Evolutionary conservation across 306 rosid species (phyloP).

Genomic region (Sicyos baderoa): DNA sequence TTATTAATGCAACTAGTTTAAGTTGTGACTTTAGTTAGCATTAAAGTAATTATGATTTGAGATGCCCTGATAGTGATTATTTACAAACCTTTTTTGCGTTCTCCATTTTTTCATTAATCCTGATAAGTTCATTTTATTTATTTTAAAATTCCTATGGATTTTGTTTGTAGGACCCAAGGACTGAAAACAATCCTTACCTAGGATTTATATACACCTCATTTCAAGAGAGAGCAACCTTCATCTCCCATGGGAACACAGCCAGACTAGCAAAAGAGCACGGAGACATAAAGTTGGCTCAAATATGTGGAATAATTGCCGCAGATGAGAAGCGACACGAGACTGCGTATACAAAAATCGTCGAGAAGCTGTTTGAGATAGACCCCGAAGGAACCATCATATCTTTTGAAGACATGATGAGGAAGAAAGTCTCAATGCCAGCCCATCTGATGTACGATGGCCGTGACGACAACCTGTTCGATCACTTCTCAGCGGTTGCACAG

Average conservation of each 20-base stretch:
- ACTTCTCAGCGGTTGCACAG: slow-evolving; percentile 75
- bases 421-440: slow-evolving; percentile 84
- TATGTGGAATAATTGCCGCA: slow-evolving; percentile 77
- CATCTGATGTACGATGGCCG: slow-evolving; percentile 85
- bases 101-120: background rate
- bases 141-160: background rate
- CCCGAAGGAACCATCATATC: slow-evolving; percentile 65
- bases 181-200: slow-evolving; percentile 83
- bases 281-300: slow-evolving; percentile 75
- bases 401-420: slow-evolving; percentile 94
- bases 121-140: background rate
- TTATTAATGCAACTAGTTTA: background rate
- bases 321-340: slow-evolving; percentile 93
- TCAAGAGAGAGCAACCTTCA: slow-evolving; percentile 87
- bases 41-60: background rate
- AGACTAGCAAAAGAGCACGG: slow-evolving; percentile 78
- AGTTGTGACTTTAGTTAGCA: background rate
- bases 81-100: background rate
- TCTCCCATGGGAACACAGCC: slow-evolving; percentile 96
- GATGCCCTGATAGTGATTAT: background rate
- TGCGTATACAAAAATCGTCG: slow-evolving; percentile 80
- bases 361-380: slow-evolving; percentile 78
- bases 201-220: slow-evolving; percentile 87
- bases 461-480: slow-evolving; percentile 60
- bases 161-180: slow-evolving; percentile 58